Evolutionary conservation across 164 flowering plant species (phyloP).

Genomic region (Vitis rupestris): DNA sequence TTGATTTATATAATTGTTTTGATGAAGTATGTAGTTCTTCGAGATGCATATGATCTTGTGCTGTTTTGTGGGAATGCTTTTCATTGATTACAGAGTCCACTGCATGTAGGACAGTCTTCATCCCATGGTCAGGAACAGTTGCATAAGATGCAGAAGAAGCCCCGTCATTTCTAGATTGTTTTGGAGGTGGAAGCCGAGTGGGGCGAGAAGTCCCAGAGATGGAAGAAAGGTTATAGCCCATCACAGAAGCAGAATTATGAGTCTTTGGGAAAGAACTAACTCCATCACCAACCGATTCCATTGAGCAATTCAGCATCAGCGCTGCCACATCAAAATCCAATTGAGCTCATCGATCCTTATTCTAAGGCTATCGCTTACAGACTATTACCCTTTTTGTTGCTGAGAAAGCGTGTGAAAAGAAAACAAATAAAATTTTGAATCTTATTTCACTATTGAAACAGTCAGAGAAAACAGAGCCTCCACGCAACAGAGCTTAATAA

Average conservation of each 20-base stretch:
- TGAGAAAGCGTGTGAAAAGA: too few relatives aligned
- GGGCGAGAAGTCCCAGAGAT: conserved; percentile 23
- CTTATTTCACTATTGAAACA: too few relatives aligned
- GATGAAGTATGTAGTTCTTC: conserved; percentile 26
- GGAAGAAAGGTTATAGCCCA: conserved; percentile 22
- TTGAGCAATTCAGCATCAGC: conserved; percentile 10
- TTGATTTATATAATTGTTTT: conserved; percentile 20
- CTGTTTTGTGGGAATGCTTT: conserved; percentile 25
- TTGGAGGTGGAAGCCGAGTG: conserved; percentile 24
- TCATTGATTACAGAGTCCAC: conserved; percentile 16
- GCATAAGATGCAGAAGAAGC: conserved; percentile 27
- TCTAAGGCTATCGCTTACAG: conserved; percentile 18
- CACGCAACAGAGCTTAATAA: too few relatives aligned
- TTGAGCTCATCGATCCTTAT: conserved; percentile 11
- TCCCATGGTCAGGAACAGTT: conserved; percentile 16
- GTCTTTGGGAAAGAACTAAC: conserved; percentile 27
- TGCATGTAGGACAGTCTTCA: conserved; percentile 11
- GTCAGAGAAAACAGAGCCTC: too few relatives aligned
- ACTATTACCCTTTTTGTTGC: conserved; percentile 8
- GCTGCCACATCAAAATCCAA: conserved; percentile 20
- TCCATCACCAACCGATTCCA: conserved; percentile 37
- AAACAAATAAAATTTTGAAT: too few relatives aligned
- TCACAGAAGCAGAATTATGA: conserved; percentile 16
- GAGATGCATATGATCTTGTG: conserved; percentile 13
- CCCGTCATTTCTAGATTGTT: conserved; percentile 25